Percentiles rank a stretch among this genome's conserved stretches.
These are phyloP conservation scores for Paecilomyces formosus DNA, from an alignment of 2,329 filamentous ascomycete species.

Conservation along the genomic window DNA sequence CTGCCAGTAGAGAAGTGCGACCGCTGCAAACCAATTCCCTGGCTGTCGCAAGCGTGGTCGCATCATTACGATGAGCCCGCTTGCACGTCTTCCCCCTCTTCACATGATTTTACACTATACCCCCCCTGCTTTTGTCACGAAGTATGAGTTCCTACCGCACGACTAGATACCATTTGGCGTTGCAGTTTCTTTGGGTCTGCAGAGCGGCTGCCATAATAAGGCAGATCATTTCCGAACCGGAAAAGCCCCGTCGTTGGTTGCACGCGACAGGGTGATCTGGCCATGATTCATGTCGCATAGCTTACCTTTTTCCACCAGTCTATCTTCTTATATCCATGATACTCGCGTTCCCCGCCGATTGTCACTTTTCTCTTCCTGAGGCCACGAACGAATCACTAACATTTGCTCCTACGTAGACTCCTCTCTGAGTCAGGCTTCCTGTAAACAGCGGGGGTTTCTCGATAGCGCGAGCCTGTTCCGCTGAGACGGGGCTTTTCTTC, in stretches of 20 bases:
- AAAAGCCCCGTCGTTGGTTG: not conserved
- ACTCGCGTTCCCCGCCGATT: not conserved
- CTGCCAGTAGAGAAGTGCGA: conserved; percentile 24
- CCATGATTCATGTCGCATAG: conserved; percentile 5
- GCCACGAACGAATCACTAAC: conserved; percentile 1
- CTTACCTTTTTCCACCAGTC: conserved; percentile 8
- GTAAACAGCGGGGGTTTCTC: conserved; percentile 17
- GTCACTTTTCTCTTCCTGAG: not conserved
- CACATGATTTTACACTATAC: conserved; percentile 4
- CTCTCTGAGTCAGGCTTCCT: conserved; percentile 43
- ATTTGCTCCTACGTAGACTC: conserved; percentile 32
- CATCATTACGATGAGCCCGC: conserved; percentile 22
- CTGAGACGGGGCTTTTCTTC: not conserved
- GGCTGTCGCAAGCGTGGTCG: conserved; percentile 25
- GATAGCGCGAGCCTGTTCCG: not conserved
- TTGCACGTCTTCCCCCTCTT: conserved; percentile 4
- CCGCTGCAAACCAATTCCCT: conserved; percentile 9
- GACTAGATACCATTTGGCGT: not conserved
- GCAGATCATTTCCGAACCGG: not conserved
- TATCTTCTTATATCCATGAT: conserved; percentile 9
- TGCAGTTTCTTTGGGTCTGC: not conserved
- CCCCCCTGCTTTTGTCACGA: conserved; percentile 4
- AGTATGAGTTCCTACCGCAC: not conserved
- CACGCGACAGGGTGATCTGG: not conserved
- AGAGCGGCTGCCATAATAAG: not conserved